Conservation (phyloP, 164 flowering plant species). For the Platanus orientalis region DNA sequence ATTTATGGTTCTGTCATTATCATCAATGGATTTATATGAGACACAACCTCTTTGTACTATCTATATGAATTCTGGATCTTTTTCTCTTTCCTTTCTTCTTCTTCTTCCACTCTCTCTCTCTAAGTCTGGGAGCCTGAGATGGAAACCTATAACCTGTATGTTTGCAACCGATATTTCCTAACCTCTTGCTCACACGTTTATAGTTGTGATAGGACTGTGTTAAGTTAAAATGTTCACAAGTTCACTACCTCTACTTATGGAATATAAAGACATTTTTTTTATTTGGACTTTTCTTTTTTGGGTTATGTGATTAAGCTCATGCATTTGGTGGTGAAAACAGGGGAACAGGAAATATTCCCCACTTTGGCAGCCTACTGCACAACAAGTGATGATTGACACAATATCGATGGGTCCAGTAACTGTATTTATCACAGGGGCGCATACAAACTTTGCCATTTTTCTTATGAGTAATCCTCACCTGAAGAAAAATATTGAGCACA, state of each 20-base stretch:
- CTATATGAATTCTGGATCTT: no score
- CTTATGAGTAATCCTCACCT: conserved; percentile 76
- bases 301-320: neutral
- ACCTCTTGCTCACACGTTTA: no score
- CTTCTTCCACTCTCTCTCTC: no score
- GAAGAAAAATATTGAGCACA: conserved; percentile 73
- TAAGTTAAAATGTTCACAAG: no score
- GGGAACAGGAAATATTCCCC: conserved; percentile 75
- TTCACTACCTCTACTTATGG: no score
- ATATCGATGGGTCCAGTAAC: conserved; percentile 66
- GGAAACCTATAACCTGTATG: no score
- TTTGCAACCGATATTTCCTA: no score
- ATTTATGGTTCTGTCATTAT: neutral
- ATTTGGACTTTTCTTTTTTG: neutral
- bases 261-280: no score
- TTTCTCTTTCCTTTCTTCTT: neutral
- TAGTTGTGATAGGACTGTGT: no score
- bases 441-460: conserved; percentile 79
- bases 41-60: neutral
- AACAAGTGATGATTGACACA: conserved; percentile 74
- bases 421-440: conserved; percentile 61
- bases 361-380: conserved; percentile 69
- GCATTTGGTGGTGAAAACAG: conserved; percentile 27
- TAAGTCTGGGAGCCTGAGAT: no score
- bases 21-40: neutral